Percentiles rank a stretch among this genome's conserved stretches.
These are phyloP conservation scores for Hypoxylon lenormandii DNA, from an alignment of 495 filamentous ascomycete genomes.

Conservation along the genomic window DNA sequence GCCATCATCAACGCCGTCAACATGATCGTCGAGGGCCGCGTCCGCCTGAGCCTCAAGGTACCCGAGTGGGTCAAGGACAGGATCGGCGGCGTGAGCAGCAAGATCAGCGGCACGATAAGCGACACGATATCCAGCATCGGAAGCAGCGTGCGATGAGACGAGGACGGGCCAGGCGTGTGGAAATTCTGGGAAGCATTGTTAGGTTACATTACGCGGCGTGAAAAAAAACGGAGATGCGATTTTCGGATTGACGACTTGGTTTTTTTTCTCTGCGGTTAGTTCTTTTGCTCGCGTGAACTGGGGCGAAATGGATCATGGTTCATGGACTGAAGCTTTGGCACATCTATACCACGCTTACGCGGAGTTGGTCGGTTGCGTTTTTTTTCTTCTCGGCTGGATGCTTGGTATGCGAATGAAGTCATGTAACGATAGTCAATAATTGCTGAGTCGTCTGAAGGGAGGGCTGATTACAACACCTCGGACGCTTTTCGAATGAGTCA, in stretches of 20 bases:
- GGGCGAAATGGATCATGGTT: background rate
- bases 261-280: background rate
- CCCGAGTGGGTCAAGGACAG: conserved; percentile 57
- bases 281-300: background rate
- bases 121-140: conserved; percentile 57
- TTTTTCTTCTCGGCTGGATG: too few relatives aligned
- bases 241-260: background rate
- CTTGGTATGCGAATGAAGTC: background rate
- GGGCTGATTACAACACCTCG: background rate
- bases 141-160: conserved; percentile 48
- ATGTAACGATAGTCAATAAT: conserved; percentile 5
- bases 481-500: conserved; percentile 1
- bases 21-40: conserved; percentile 83
- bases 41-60: conserved; percentile 69
- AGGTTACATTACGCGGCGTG: too few relatives aligned
- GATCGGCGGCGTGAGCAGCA: conserved; percentile 34
- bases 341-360: conserved; percentile 4
- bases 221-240: too few relatives aligned
- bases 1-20: conserved; percentile 84
- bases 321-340: conserved; percentile 2
- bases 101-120: conserved; percentile 55
- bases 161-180: background rate
- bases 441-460: background rate
- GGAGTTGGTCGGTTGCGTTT: conserved; percentile 4
- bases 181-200: too few relatives aligned